Base-by-base conservation (phyloP, 345 rosid genomes). In the Triadica sebifera region DNA sequence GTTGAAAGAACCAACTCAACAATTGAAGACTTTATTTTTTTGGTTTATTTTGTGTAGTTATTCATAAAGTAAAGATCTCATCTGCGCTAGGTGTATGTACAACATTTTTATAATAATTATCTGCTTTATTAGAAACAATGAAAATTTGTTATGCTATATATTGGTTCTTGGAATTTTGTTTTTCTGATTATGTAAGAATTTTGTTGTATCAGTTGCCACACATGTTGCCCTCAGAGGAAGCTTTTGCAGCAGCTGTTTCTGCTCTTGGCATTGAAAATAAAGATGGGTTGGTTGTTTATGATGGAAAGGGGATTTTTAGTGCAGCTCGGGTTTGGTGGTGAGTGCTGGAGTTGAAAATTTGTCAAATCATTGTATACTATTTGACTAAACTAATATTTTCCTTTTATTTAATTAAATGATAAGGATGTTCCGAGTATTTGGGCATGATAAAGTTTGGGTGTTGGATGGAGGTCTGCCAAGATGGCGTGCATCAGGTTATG, bases 291-390 rank as follows among this genome's bases (percentile, higher is more conserved):
- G 93, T 96, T 79, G 99, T 96, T 78, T 96, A 96, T 79, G 99
- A 96, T 87, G 99, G 95, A 67, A 93, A 93, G 86, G 99, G 98
- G 34, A 81, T 93, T 80, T 96, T 91, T 76, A 93, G 99, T 79
- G 98, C 99, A 63, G 97, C 99, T 74, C 99, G 99, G 74, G 99
- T 93, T 65, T 93, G 98, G 97, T 96, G 99, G 99, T 96, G 83
- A 84, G 98, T 85, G 66, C 47, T 58, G 20, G n/a, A 37, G 22
- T 74, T 75, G 60, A 53, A 61, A 63, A 55, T 64, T 64, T 65
- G 37, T 34, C 15, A 65, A 75, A 29, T 60, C 65, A 65, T 20
- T 46, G 53, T 20, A 66, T 3, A 25, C 5, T 58, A 10, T 58
- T 58, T 12, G 22, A 22, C 62, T 58, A 58, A 15, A 58, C 62